phyloP scores from a whole-genome alignment of 2,329 filamentous ascomycete species.

The Pestalotiopsis fici region DNA sequence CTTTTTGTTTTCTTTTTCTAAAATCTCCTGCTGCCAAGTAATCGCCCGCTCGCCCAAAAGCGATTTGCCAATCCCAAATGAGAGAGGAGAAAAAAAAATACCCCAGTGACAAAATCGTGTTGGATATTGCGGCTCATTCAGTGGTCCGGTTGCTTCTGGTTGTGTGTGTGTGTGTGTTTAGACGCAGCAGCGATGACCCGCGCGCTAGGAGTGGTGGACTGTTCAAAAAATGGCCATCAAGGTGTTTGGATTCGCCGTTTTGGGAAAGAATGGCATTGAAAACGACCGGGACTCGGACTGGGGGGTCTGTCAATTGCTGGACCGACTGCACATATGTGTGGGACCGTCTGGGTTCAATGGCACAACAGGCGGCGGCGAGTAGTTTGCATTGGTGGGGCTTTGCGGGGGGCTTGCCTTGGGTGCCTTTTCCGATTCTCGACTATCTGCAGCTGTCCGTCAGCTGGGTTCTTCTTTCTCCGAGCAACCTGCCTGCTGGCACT shows the following conservation, averaged over 20 bases:
- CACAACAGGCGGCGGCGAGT: too few species aligned
- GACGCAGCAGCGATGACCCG: neutral
- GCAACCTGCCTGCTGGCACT: neutral
- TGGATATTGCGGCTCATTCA: slow-evolving; percentile 7
- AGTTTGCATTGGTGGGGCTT: too few species aligned
- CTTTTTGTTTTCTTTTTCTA: too few species aligned
- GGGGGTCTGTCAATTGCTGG: neutral
- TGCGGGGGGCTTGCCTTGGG: too few species aligned
- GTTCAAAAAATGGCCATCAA: slow-evolving; percentile 6
- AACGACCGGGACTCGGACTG: neutral
- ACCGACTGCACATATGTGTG: neutral
- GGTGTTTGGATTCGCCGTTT: slow-evolving; percentile 8
- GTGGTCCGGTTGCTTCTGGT: neutral
- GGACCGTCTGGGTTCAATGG: too few species aligned
- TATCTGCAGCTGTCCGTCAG: neutral
- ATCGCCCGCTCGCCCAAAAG: neutral
- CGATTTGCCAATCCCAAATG: too few species aligned
- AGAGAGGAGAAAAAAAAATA: neutral
- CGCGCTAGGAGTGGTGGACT: neutral
- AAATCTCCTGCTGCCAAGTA: too few species aligned
- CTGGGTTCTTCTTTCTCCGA: neutral
- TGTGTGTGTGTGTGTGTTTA: neutral
- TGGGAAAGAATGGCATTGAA: neutral
- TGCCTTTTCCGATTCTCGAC: neutral
- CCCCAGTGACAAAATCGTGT: neutral